A percentile compares a stretch with the other conserved stretches of the same genome.
These are phyloP conservation scores for Pichia ethanolica DNA, from an alignment of 805 yeast species.

Conservation along the genomic window DNA sequence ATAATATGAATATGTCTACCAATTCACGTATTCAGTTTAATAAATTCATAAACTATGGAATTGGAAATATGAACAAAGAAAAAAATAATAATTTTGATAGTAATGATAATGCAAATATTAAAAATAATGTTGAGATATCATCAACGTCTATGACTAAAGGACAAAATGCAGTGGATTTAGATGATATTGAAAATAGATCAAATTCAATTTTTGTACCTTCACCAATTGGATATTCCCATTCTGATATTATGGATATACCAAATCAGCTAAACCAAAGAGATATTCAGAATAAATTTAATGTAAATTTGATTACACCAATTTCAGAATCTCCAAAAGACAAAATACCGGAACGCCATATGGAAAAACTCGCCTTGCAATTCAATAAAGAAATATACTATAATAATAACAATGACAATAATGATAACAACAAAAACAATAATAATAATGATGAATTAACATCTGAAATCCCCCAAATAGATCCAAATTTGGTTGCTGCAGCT, in stretches of 20 bases:
- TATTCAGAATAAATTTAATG: background rate
- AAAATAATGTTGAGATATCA: no score
- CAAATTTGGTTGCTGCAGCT: background rate
- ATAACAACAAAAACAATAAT: background rate
- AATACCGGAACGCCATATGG: no score
- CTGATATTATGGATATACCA: conserved; percentile 8
- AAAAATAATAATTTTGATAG: no score
- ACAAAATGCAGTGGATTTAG: no score
- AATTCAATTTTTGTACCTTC: conserved; percentile 20
- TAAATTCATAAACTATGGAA: conserved; percentile 16
- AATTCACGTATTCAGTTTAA: conserved; percentile 25
- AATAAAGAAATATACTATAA: no score
- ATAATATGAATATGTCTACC: conserved; percentile 21
- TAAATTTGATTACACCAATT: no score
- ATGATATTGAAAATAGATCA: background rate
- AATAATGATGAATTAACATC: background rate
- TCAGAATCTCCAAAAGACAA: no score
- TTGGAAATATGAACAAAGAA: background rate
- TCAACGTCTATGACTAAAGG: background rate
- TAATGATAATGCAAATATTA: background rate
- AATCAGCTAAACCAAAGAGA: background rate
- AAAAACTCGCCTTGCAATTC: no score
- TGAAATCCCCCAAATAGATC: background rate
- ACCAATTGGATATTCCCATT: conserved; percentile 24
- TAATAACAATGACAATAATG: no score